Evolutionary conservation across 148 eudicot species (phyloP).

Genomic region (Rhododendron griersonianum): DNA sequence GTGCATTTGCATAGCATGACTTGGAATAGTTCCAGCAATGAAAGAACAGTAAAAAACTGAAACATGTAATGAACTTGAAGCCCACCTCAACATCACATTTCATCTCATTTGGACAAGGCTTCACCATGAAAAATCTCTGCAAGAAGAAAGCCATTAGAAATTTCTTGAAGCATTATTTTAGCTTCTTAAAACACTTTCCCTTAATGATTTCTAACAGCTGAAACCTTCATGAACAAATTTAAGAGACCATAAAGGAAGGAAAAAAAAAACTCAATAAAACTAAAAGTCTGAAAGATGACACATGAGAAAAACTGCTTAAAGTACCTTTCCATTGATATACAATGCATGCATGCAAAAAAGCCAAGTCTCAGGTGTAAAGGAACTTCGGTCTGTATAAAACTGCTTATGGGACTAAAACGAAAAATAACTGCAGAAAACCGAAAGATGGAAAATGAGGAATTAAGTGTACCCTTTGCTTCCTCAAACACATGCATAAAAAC

Average conservation of each 20-base stretch:
- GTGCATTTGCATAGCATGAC: background rate
- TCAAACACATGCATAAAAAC: background rate
- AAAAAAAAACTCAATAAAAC: background rate
- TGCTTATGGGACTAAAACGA: background rate
- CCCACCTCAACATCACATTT: constrained; percentile 96
- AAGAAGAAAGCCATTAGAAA: constrained; percentile 23
- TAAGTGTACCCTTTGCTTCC: background rate
- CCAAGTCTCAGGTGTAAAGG: background rate
- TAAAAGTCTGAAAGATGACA: background rate
- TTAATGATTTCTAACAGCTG: background rate
- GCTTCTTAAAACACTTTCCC: background rate
- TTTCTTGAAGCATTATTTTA: background rate
- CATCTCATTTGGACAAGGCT: constrained; percentile 97
- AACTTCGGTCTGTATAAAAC: background rate
- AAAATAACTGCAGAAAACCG: background rate
- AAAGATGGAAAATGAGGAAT: background rate
- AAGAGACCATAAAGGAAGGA: background rate
- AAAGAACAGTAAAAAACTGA: background rate
- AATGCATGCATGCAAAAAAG: background rate
- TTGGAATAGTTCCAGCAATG: background rate
- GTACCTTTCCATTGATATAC: background rate
- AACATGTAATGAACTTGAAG: background rate
- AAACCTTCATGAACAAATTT: background rate
- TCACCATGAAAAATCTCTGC: constrained; percentile 97
- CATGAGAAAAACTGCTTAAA: background rate